Conservation (phyloP, 768 basidiomycete genomes). For the Tremella mesenterica region DNA sequence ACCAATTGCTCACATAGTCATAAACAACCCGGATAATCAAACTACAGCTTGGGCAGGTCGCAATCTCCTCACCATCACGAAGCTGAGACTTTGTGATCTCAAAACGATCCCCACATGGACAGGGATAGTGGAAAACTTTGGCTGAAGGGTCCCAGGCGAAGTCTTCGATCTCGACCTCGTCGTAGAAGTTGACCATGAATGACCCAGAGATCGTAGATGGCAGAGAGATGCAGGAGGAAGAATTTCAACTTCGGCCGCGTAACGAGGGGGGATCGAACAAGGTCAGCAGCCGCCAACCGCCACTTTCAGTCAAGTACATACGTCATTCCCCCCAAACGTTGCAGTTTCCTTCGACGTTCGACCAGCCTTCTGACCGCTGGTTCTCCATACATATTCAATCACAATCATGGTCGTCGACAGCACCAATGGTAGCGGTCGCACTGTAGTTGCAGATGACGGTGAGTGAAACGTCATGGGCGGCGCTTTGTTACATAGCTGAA, state of each 20-base stretch:
- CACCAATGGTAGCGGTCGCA: neutral
- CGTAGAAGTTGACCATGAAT: constrained; percentile 53
- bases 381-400: too few relatives aligned
- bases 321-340: too few relatives aligned
- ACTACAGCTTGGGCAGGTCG: constrained; percentile 92
- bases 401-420: too few relatives aligned
- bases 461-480: neutral
- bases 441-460: neutral
- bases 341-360: too few relatives aligned
- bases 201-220: too few relatives aligned
- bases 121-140: constrained; percentile 91
- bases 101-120: constrained; percentile 95
- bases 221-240: neutral
- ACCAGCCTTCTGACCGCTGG: too few relatives aligned
- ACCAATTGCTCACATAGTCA: constrained; percentile 83
- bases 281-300: too few relatives aligned
- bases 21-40: constrained; percentile 84
- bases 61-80: constrained; percentile 81
- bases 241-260: too few relatives aligned
- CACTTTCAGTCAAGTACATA: too few relatives aligned
- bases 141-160: constrained; percentile 74
- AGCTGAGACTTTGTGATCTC: constrained; percentile 84
- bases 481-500: neutral
- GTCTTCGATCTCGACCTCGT: constrained; percentile 95
- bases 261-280: too few relatives aligned